Base-by-base conservation (phyloP, 495 filamentous ascomycete species). In the Viridothelium virens region DNA sequence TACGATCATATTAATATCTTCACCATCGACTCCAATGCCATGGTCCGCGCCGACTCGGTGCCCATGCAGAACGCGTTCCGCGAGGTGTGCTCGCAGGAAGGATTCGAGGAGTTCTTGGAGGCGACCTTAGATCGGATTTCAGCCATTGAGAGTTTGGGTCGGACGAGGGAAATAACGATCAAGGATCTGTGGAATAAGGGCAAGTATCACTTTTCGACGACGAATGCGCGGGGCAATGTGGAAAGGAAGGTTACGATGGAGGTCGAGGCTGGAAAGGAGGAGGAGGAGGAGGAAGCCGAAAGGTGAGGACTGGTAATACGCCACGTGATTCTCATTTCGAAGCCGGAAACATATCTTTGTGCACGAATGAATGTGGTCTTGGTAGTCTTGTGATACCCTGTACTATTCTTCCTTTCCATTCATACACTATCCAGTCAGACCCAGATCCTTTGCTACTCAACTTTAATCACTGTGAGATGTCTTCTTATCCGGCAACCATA, bases 1-100 rank as follows among this genome's bases (percentile, higher is more conserved):
- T 91, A 96, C 72, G 95, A 98, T 75, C 88, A 94, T 66, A 84
- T 92, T 63, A 97, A 97, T 71, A 84, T 98, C 59, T 97, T 98
- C 77, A 96, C 91, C 39, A 97, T 98, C 71, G 91, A 93, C 67
- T 90, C 86, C 38, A 82, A 85, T 36, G 91, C 92, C 38, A 88
- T 88, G 79, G 94, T 98, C 1, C 86, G 95, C 31, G 94, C 94
- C 4, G 92, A 96, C 77, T 91, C 88, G 3, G 94, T 97, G 44
- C 94, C 94, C 10, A 98, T 98, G 94, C 90, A 93, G 77, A 85
- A 85, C 50, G 94, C 95, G 0, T 97, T 98, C 76, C 83, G 84
- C 38, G 83, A 92, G 68, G 90, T 98, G 5, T 94, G 91, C 62
- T 71, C 76, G 2, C 70, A 84, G 63, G 80, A 83, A 37, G 88